A percentile compares a stretch with the other conserved stretches of the same genome.
phyloP scores from a whole-genome alignment of 148 eudicot genomes.

The Polygonum maritimum region DNA sequence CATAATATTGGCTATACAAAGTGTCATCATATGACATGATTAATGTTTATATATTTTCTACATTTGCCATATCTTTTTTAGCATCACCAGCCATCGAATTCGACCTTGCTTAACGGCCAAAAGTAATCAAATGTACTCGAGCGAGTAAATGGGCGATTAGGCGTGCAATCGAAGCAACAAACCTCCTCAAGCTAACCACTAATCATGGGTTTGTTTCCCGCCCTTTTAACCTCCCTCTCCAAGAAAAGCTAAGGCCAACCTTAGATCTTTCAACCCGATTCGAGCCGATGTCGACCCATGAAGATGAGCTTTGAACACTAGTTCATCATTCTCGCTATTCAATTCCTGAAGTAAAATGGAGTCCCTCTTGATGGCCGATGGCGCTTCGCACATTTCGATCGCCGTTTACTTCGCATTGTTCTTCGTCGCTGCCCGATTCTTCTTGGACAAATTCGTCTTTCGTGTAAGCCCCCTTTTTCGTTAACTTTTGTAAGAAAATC shows the following conservation, averaged over 20 bases:
- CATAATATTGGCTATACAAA: too few relatives aligned
- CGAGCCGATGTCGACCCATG: neutral
- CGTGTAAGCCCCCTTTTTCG: conserved; percentile 43
- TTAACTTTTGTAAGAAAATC: neutral
- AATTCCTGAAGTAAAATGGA: conserved; percentile 30
- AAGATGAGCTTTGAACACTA: neutral
- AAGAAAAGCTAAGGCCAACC: too few relatives aligned
- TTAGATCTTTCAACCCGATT: neutral
- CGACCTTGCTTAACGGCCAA: neutral
- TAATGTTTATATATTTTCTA: neutral
- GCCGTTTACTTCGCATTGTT: conserved; percentile 47
- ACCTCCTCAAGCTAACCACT: too few relatives aligned
- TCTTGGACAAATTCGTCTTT: conserved; percentile 62
- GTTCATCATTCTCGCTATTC: neutral
- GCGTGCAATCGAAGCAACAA: neutral
- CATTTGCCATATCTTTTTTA: neutral
- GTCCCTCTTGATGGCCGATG: conserved; percentile 27
- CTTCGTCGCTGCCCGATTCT: conserved; percentile 54
- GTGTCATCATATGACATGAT: neutral
- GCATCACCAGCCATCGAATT: too few relatives aligned
- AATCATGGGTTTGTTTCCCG: too few relatives aligned
- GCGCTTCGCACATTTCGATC: conserved; percentile 32
- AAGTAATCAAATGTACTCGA: neutral
- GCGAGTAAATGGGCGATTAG: neutral
- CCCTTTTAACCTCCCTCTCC: too few relatives aligned